These are phyloP conservation scores for Umbelopsis ramanniana DNA, from an alignment of 192 early-diverging fungal species.

Conservation along the genomic window DNA sequence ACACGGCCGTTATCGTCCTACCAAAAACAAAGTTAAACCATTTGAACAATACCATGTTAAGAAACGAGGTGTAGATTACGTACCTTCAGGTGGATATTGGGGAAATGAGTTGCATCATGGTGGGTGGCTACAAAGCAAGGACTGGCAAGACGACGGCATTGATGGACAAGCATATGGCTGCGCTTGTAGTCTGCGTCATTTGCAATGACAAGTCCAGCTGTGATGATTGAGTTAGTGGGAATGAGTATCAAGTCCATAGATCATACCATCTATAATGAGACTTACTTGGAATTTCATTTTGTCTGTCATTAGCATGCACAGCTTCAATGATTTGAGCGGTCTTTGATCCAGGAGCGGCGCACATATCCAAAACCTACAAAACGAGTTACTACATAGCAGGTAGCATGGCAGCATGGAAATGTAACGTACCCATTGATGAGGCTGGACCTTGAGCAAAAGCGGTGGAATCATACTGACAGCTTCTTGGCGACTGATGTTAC, in stretches of 20 bases:
- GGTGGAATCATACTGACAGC: constrained; percentile 99
- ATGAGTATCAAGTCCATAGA: neutral
- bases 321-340: constrained; percentile 91
- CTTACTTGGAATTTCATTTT: constrained; percentile 58
- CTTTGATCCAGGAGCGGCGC: constrained; percentile 98
- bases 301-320: constrained; percentile 65
- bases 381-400: neutral
- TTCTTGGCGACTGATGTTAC: constrained; percentile 97
- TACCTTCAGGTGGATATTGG: constrained; percentile 61
- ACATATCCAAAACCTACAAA: constrained; percentile 79
- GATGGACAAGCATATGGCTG: constrained; percentile 93
- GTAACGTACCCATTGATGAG: constrained; percentile 73
- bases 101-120: constrained; percentile 92
- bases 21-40: neutral
- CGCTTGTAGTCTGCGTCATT: constrained; percentile 95
- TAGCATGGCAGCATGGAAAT: neutral
- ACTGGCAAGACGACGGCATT: constrained; percentile 92
- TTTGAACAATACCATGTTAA: neutral
- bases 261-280: neutral
- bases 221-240: neutral
- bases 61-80: neutral
- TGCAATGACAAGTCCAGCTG: constrained; percentile 89
- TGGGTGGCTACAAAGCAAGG: constrained; percentile 95
- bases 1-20: constrained; percentile 33
- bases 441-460: constrained; percentile 86